Percentiles rank a stretch among this genome's conserved stretches.
Evolutionary conservation across 176 grass and related monocot species (phyloP).

Genomic region (Pontederia paniculata): DNA sequence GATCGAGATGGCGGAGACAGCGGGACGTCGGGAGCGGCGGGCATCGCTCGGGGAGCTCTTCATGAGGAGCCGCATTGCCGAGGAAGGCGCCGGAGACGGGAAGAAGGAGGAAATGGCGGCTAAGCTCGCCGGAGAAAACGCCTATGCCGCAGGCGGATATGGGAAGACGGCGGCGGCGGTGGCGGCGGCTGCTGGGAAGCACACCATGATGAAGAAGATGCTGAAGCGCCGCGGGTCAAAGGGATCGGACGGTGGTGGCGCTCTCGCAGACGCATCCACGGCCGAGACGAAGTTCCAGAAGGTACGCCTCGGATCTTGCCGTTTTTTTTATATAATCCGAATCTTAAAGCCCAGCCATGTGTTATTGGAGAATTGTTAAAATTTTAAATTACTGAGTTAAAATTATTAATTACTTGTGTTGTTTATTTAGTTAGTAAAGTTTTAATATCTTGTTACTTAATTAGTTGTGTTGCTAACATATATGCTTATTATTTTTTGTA

Average conservation of each 20-base stretch:
- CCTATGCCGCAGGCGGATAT: background rate
- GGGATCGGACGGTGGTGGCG: slow-evolving; percentile 1
- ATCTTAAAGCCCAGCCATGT: background rate
- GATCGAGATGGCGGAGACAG: slow-evolving; percentile 31
- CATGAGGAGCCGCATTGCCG: slow-evolving; percentile 63
- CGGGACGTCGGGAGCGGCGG: slow-evolving; percentile 36
- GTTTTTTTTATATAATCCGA: background rate
- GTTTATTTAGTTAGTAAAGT: too few relatives aligned
- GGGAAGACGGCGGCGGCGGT: slow-evolving; percentile 7
- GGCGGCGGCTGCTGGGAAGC: slow-evolving; percentile 16
- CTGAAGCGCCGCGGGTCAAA: slow-evolving; percentile 18
- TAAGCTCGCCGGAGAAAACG: background rate
- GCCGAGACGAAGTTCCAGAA: slow-evolving; percentile 70
- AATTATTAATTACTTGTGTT: too few relatives aligned
- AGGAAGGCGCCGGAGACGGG: slow-evolving; percentile 6
- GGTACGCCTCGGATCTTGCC: slow-evolving; percentile 14
- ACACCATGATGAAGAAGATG: slow-evolving; percentile 34
- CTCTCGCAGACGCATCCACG: background rate
- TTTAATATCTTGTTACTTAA: too few relatives aligned
- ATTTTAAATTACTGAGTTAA: too few relatives aligned
- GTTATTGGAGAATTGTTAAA: too few relatives aligned
- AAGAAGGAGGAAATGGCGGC: background rate
- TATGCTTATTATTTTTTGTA: too few relatives aligned
- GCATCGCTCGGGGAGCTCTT: slow-evolving; percentile 88
- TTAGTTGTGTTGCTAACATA: too few relatives aligned